A percentile compares a stretch with the other conserved stretches of the same genome.
phyloP scores from a whole-genome alignment of 257 asterid species.

The Solanum chaucha region DNA sequence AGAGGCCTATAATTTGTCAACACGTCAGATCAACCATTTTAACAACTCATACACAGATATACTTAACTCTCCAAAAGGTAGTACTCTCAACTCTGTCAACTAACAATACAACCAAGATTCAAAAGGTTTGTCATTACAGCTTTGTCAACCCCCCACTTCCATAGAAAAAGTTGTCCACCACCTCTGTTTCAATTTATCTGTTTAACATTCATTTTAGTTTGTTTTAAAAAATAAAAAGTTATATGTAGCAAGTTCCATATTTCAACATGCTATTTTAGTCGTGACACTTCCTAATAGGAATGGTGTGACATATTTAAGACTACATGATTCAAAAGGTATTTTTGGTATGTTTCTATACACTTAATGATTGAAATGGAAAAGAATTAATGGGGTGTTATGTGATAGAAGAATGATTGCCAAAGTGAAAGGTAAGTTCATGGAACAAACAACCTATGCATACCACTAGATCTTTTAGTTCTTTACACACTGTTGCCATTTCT shows the following conservation, averaged over 20 bases:
- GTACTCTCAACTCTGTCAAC: not conserved
- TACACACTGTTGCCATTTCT: not conserved
- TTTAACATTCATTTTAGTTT: not conserved
- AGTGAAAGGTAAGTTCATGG: not conserved
- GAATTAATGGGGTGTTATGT: not conserved
- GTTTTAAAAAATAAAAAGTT: not conserved
- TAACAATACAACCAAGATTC: not conserved
- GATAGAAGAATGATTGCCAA: not conserved
- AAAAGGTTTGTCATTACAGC: too few relatives aligned
- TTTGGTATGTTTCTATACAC: not conserved
- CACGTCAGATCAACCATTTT: not conserved
- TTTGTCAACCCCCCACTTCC: not conserved
- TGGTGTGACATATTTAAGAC: not conserved
- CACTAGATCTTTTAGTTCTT: not conserved
- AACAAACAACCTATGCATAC: not conserved
- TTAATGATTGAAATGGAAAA: not conserved
- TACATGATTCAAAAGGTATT: not conserved
- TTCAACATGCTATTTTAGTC: not conserved
- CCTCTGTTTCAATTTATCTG: not conserved
- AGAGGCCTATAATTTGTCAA: not conserved
- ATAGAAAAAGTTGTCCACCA: not conserved
- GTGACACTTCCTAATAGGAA: not conserved
- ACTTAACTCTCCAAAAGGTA: not conserved
- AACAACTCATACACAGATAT: not conserved
- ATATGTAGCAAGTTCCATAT: not conserved